phyloP scores from a whole-genome alignment of 2,329 filamentous ascomycete species.

The Epichloe typhina region DNA sequence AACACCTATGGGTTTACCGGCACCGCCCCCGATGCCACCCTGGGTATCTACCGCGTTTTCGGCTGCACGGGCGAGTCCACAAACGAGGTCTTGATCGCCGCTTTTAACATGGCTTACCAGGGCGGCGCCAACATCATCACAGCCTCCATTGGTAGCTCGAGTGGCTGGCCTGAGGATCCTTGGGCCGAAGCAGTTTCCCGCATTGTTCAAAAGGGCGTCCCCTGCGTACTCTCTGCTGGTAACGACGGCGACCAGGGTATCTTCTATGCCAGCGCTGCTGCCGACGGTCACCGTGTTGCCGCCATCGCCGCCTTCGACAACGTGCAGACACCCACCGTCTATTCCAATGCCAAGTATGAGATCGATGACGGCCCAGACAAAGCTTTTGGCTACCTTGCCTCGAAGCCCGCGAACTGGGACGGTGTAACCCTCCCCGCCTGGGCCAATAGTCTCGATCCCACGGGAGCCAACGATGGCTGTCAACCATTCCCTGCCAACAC shows the following conservation, averaged over 20 bases:
- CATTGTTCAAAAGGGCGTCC: slow-evolving; percentile 39
- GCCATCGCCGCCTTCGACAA: slow-evolving; percentile 40
- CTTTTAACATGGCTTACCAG: slow-evolving; percentile 47
- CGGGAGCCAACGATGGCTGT: slow-evolving; percentile 37
- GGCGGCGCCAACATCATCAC: slow-evolving; percentile 46
- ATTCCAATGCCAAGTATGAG: slow-evolving; percentile 28
- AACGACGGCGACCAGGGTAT: slow-evolving; percentile 33
- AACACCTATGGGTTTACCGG: slow-evolving; percentile 42
- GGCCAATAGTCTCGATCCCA: slow-evolving; percentile 35
- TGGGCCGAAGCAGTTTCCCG: slow-evolving; percentile 36
- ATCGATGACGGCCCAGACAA: slow-evolving; percentile 20
- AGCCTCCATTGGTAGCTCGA: slow-evolving; percentile 36
- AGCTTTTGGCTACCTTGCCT: slow-evolving; percentile 31
- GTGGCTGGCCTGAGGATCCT: slow-evolving; percentile 39
- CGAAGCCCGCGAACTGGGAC: slow-evolving; percentile 28
- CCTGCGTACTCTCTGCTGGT: slow-evolving; percentile 39
- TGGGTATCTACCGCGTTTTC: slow-evolving; percentile 45
- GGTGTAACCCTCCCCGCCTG: slow-evolving; percentile 35
- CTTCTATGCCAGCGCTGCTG: slow-evolving; percentile 36
- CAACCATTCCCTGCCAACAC: slow-evolving; percentile 35
- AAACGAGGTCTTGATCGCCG: slow-evolving; percentile 45
- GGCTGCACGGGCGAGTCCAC: slow-evolving; percentile 36
- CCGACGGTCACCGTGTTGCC: slow-evolving; percentile 32
- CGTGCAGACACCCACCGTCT: slow-evolving; percentile 26
- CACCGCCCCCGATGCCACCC: slow-evolving; percentile 39